A percentile compares a stretch with the other conserved stretches of the same genome.
Evolutionary conservation across 495 filamentous ascomycete genomes (phyloP).

Genomic region (Barbatosphaeria neglecta): DNA sequence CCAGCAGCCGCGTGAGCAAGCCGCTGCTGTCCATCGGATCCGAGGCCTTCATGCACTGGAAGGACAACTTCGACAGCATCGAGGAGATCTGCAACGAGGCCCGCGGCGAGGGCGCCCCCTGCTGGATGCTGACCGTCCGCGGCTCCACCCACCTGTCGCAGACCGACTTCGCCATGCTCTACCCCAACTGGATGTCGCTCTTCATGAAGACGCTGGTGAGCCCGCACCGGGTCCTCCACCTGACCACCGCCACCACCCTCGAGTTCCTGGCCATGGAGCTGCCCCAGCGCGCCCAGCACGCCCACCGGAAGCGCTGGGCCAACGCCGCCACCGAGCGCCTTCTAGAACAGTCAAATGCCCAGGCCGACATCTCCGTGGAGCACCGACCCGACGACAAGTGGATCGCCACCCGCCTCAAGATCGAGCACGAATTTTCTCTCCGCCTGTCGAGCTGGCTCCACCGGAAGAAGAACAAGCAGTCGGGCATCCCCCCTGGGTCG

Average conservation of each 20-base stretch:
- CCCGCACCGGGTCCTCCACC: conserved; percentile 41
- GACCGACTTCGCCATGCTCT: conserved; percentile 49
- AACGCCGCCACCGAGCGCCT: conserved; percentile 35
- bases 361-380: conserved; percentile 25
- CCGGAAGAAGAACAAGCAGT: conserved; percentile 10
- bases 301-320: conserved; percentile 20
- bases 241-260: conserved; percentile 43
- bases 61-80: conserved; percentile 41
- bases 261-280: conserved; percentile 38
- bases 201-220: conserved; percentile 47
- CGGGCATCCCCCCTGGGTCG: conserved; percentile 8
- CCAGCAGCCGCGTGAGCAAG: conserved; percentile 25
- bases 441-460: conserved; percentile 20
- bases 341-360: conserved; percentile 16
- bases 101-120: conserved; percentile 28
- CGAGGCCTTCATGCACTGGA: conserved; percentile 53
- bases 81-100: conserved; percentile 39
- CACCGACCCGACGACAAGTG: conserved; percentile 34
- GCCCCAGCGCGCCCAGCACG: conserved; percentile 12
- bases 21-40: conserved; percentile 47
- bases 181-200: conserved; percentile 40
- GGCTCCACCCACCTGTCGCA: conserved; percentile 47
- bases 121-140: conserved; percentile 48
- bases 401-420: conserved; percentile 32
- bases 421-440: conserved; percentile 33